Evolutionary conservation across 2,329 filamentous ascomycete genomes (phyloP).

Genomic region (Scytalidium lignicola): DNA sequence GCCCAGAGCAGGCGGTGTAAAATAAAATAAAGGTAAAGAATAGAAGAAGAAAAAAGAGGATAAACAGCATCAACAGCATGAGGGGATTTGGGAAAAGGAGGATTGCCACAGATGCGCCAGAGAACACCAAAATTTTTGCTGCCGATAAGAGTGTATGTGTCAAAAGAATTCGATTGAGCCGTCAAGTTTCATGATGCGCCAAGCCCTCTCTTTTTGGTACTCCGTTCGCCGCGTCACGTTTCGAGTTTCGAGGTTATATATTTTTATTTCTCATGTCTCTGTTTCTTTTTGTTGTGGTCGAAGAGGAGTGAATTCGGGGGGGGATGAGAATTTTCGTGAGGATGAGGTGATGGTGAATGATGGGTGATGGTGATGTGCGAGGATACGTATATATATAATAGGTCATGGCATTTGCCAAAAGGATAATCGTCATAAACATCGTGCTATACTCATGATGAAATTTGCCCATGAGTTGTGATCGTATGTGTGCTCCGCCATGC

Average conservation of each 20-base stretch:
- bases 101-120: slow-evolving; percentile 9
- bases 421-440: not conserved
- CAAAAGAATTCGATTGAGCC: slow-evolving; percentile 5
- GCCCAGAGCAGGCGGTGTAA: not conserved
- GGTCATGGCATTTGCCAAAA: not conserved
- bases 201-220: slow-evolving; percentile 23
- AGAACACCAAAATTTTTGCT: slow-evolving; percentile 7
- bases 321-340: not conserved
- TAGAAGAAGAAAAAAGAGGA: not conserved
- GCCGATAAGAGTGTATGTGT: slow-evolving; percentile 6
- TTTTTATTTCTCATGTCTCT: not conserved
- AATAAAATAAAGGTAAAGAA: not conserved
- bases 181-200: slow-evolving; percentile 18
- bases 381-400: not conserved
- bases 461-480: not conserved
- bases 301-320: not conserved
- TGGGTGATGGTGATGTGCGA: not conserved
- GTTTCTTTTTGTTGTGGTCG: slow-evolving; percentile 2
- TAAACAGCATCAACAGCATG: not conserved
- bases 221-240: slow-evolving; percentile 26
- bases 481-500: not conserved
- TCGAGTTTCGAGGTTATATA: slow-evolving; percentile 6
- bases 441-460: not conserved
- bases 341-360: not conserved
- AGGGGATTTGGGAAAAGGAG: not conserved